Conservation (phyloP, 78 protist genomes). For the Emiliania huxleyi region DNA sequence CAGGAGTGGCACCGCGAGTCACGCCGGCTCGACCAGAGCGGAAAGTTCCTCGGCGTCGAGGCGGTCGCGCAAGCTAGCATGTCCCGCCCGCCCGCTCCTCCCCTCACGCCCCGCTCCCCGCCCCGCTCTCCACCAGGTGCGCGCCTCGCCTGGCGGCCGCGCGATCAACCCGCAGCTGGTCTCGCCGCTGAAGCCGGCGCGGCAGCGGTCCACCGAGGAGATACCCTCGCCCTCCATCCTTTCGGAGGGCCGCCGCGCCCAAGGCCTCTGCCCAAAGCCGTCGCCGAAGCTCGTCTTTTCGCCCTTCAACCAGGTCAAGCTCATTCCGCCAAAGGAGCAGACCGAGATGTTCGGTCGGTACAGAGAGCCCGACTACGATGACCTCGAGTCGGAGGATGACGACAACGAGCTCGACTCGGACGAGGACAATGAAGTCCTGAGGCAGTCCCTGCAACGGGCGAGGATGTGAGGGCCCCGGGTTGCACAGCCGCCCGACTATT, state of each 20-base stretch:
- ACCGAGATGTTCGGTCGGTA: neutral
- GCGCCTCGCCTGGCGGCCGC: neutral
- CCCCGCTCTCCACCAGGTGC: too few relatives aligned
- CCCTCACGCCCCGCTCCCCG: too few relatives aligned
- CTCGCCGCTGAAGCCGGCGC: neutral
- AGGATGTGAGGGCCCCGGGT: too few relatives aligned
- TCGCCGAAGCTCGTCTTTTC: neutral
- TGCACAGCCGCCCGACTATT: too few relatives aligned
- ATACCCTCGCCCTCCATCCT: neutral
- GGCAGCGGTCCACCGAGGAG: neutral
- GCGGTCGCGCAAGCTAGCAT: too few relatives aligned
- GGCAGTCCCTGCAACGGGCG: neutral
- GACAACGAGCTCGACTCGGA: neutral
- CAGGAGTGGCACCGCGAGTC: neutral
- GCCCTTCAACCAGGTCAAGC: neutral
- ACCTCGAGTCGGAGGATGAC: neutral
- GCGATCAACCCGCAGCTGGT: neutral
- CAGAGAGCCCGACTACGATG: neutral
- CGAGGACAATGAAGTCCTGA: neutral
- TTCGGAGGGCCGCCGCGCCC: neutral
- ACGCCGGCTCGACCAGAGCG: neutral
- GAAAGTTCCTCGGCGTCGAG: neutral
- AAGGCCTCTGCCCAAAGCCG: neutral
- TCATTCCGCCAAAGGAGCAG: neutral
- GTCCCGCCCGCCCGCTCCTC: too few relatives aligned